Base-by-base conservation (phyloP, 2,329 filamentous ascomycete species). In the Sphaerulina populicola region DNA sequence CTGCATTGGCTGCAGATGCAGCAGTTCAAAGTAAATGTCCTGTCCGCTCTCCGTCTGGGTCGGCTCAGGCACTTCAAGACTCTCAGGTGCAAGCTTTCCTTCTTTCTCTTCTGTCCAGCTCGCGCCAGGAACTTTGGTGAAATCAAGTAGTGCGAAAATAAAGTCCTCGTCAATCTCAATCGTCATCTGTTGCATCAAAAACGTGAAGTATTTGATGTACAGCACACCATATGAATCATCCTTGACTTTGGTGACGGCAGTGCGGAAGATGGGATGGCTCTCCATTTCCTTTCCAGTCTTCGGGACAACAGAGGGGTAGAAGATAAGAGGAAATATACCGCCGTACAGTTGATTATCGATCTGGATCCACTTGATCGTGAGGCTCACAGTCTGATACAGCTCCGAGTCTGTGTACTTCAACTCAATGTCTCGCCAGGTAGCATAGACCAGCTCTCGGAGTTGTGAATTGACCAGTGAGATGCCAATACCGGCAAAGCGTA, bases 261-360 rank as follows among this genome's bases (percentile, higher is more conserved):
- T 83, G 63, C 96, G 90, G 66, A 98, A 80, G 48, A 94, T 97
- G 0, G 93, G 93, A 70, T 97, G 93, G 0, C 90, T 85, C 58
- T 97, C 93, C 66, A 95, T 93, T 69, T 98, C 93, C 64, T 93
- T 90, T 33, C 88, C 89, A 58, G 89, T 93, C 77, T 97, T 97
- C 0, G 93, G 91, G 12, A 98, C 93, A 8, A 98, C 93, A 70
- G 90, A 96, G 5, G 93, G 93, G 67, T 98, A 98, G 51, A 98
- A 76, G 29, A 98, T 82, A 72, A 98, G 94, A 0, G 93, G 93
- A 76, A 98, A 98, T 60, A 98, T 90, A 23, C 94, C 93, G 27
- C 94, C 94, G 64, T 98, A 98, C 11, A 98, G 80, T 69, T 98
- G 93, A 62, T 98, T 98, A 70, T 98, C 93, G 61, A 98, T 87